A percentile compares a stretch with the other conserved stretches of the same genome.
Conservation (phyloP, 1,139 yeast genomes). For the Kodamaea arcana region DNA sequence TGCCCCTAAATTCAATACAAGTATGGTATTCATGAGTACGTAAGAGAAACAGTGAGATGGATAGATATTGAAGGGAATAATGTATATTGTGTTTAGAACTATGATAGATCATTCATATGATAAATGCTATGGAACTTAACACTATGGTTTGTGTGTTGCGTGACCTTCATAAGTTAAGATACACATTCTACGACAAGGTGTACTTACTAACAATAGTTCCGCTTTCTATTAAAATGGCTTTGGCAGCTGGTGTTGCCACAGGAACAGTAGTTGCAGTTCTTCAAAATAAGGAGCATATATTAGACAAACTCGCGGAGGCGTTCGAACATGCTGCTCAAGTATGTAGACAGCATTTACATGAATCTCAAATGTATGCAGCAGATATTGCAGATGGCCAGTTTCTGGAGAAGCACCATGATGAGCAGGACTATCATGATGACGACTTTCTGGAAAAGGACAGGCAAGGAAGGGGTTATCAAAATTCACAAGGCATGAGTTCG, state of each 20-base stretch:
- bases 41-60: too few species aligned
- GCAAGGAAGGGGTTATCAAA: not conserved
- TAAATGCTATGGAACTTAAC: not conserved
- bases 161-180: too few species aligned
- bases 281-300: slow-evolving; percentile 29
- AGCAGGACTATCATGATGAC: slow-evolving; percentile 1
- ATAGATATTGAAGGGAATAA: too few species aligned
- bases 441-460: too few species aligned
- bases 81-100: too few species aligned
- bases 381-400: slow-evolving; percentile 25
- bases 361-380: slow-evolving; percentile 25
- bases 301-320: slow-evolving; percentile 29
- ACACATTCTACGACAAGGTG: not conserved
- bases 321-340: slow-evolving; percentile 35
- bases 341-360: slow-evolving; percentile 27
- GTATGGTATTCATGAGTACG: slow-evolving; percentile 16
- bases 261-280: slow-evolving; percentile 39
- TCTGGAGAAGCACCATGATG: slow-evolving; percentile 5
- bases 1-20: not conserved
- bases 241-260: slow-evolving; percentile 35
- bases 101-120: not conserved
- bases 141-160: too few species aligned
- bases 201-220: slow-evolving; percentile 30
- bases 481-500: slow-evolving; percentile 2
- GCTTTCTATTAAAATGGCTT: slow-evolving; percentile 36